Evolutionary conservation across 2,329 filamentous ascomycete species (phyloP), one percentile per base, ranked within the genome.

Genomic region (Dothideomycetidae sp.): DNA sequence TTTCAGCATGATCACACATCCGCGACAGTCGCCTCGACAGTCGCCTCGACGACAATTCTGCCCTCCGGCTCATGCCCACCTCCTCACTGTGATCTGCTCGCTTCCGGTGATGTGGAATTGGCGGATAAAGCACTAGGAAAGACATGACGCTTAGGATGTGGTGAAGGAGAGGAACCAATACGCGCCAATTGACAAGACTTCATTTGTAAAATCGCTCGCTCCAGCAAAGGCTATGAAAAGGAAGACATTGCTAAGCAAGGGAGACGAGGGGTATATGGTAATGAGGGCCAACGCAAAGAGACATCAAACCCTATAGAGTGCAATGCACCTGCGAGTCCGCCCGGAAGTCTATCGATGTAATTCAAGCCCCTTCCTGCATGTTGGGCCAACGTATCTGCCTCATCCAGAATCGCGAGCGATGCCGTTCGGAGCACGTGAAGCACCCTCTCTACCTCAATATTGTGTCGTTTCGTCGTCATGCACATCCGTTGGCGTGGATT

Each of bases 311-410:
- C 21, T 26, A 26, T 7, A 26, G 21, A 7, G 21, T n/a, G 21
- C 21, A 26, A 26, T 7, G n/a, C 17, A 19, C 36, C 29, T 30
- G 15, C 29, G 19, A 17, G 17, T 11, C 9, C 18, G 19, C 17
- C 30, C 29, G 17, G 16, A 33, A 38, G 16, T 38, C 36, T 38
- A 38, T 38, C 36, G 16, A 18, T 38, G 29, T 38, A 38, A 32
- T n/a, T 38, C 36, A 38, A 33, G 13, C 10, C 17, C 10, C 7
- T 16, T 30, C 36, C 36, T 30, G n/a, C 21, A 7, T 7, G n/a
- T 33, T 23, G 19, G 17, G 19, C 36, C 19, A 17, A 17, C 9
- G 16, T 38, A 28, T 5, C 17, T 32, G 36, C 29, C 16, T 32
- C 29, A 12, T 16, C 29, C 9, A 12, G 36, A 13, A 32, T 32